Evolutionary conservation across 352 stramenopile genomes (phyloP), one percentile per base, ranked within the genome.

Genomic region (Phytophthora agathidicida): DNA sequence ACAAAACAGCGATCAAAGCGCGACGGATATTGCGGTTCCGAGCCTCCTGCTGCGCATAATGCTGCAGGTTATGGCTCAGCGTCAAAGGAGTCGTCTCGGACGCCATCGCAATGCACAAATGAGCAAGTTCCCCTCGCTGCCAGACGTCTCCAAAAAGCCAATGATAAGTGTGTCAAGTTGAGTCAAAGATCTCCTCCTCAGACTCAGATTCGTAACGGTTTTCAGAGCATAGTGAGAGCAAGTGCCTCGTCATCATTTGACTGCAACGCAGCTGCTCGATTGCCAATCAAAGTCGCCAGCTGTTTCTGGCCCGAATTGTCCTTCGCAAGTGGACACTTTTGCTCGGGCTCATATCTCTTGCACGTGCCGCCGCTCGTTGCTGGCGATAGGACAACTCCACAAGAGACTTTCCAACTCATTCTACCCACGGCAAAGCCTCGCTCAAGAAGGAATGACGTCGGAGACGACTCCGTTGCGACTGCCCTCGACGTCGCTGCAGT

Each of bases 401-500:
- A 22, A 30, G 50, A 20, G 38, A 38, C 47, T 8, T 56, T 57
- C 31, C 28, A 41, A 60, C 27, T 43, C 36, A 60, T 52, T 65
- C 46, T 26, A 43, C 36, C 13, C 39, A 60, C 33, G 49, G 31
- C 47, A 55, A n/a, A n/a, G n/a, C n/a, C n/a, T n/a, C n/a, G n/a
- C n/a, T n/a, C n/a, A n/a, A 32, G 36, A 39, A 31, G 16, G 22
- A 31, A 65, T 67, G 62, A 19, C 48, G 13, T 67, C 56, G 16
- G 62, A 71, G 56, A 52, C 56, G 50, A 71, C 55, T 11, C 62
- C 62, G 27, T 19, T 71, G 44, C 24, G 23, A 16, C 41, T 57
- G 37, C 60, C 44, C 19, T 53, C 52, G 24, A 66, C 62, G 28
- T 71, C 62, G n/a, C 48, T 71, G 23, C 62, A 71, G 49, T 66